Conservation (phyloP, 1,284 basidiomycete species). For the Trichosporon faecale region DNA sequence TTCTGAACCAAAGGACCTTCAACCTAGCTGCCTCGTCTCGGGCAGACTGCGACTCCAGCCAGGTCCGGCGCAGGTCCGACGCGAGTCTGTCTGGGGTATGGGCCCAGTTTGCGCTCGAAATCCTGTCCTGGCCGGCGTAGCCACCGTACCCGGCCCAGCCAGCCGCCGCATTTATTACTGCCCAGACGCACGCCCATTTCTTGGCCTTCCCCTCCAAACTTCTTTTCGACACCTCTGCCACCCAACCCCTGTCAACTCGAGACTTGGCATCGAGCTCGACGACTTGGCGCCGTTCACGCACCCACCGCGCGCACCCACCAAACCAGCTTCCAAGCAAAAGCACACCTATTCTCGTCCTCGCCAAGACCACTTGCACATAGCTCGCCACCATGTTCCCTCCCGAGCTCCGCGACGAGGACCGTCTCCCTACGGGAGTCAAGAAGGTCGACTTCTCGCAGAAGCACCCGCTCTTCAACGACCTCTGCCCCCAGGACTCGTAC, state of each 20-base stretch:
- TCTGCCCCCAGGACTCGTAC: slow-evolving; percentile 49
- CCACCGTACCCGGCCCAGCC: not conserved
- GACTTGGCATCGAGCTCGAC: not conserved
- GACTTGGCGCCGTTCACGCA: not conserved
- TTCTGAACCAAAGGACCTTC: not conserved
- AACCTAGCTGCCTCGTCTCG: not conserved
- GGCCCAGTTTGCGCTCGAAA: not conserved
- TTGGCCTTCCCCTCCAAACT: slow-evolving; percentile 6
- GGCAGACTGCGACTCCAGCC: not conserved
- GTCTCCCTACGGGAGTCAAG: slow-evolving; percentile 14
- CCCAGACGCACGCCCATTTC: not conserved
- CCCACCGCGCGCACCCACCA: not conserved
- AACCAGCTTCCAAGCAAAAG: not conserved
- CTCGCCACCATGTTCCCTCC: slow-evolving; percentile 22
- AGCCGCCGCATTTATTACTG: slow-evolving; percentile 8
- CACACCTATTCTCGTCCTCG: slow-evolving; percentile 7
- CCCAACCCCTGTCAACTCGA: not conserved
- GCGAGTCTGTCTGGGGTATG: not conserved
- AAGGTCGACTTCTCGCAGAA: slow-evolving; percentile 29
- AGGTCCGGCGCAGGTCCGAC: not conserved
- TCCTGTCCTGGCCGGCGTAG: not conserved
- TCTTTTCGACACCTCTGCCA: not conserved
- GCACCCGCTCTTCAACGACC: slow-evolving; percentile 50
- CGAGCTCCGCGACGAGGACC: slow-evolving; percentile 20
- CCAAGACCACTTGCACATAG: not conserved